Percentiles rank a stretch among this genome's conserved stretches.
phyloP scores from a whole-genome alignment of 208 protist genomes.

The Trypanosoma rangeli region DNA sequence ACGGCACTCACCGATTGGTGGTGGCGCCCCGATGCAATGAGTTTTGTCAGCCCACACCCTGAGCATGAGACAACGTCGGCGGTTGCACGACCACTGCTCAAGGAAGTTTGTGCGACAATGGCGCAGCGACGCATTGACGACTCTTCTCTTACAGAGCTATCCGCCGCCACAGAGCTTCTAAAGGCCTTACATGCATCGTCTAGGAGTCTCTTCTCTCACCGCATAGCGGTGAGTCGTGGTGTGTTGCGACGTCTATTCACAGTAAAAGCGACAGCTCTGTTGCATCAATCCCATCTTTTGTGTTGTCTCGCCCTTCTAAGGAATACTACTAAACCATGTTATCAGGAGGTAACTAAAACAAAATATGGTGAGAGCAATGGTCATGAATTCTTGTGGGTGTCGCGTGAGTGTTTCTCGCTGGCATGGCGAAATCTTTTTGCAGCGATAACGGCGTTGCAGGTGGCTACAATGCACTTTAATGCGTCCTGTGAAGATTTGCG shows the following conservation, averaged over 20 bases:
- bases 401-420: conserved; percentile 7
- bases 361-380: neutral
- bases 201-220: conserved; percentile 9
- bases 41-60: neutral
- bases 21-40: conserved; percentile 22
- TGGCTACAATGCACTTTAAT: conserved; percentile 22
- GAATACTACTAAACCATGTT: neutral
- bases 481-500: conserved; percentile 16
- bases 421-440: conserved; percentile 18
- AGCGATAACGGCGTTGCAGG: conserved; percentile 18
- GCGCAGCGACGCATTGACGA: neutral
- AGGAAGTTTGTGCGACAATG: neutral
- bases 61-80: neutral
- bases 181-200: neutral
- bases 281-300: conserved; percentile 20
- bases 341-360: neutral
- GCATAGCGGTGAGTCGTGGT: conserved; percentile 9
- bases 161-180: conserved; percentile 13
- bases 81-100: conserved; percentile 6
- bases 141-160: neutral
- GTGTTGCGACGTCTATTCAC: conserved; percentile 12
- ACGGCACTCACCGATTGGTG: conserved; percentile 19
- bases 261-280: conserved; percentile 1
- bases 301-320: conserved; percentile 12
- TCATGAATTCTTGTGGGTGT: conserved; percentile 20